Evolutionary conservation across 805 yeast species (phyloP), one percentile per base, ranked within the genome.

Genomic region (Middelhovenomyces tepae): DNA sequence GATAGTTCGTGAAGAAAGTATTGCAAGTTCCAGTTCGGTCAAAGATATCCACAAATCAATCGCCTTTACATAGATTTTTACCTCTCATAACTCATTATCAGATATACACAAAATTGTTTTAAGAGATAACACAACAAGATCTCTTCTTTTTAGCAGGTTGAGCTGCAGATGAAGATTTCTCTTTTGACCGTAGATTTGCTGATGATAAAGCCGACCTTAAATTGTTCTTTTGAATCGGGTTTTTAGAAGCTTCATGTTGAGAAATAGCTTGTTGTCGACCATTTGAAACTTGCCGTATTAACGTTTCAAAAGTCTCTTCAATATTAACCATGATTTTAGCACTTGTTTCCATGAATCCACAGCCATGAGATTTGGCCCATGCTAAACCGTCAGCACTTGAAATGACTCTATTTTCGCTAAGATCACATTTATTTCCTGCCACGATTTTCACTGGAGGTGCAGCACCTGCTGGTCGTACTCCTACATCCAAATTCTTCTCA

Each of bases 261-360:
- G n/a, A n/a, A n/a, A n/a, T n/a, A n/a, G n/a, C n/a, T n/a, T n/a
- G n/a, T n/a, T n/a, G n/a, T n/a, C 39, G 32, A 50, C 56, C 42
- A 59, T 68, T 34, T 6, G 38, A 45, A 10, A 78, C 73, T 31
- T 67, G 64, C 17, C 85, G 67, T 10, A 78, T 82, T 43, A 80
- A 54, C 23, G 72, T 74, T 45, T 67, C 74, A 51, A 80, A 80
- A 1, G 85, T 77, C 49, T 75, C 80, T 50, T 80, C 89, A 26
- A 86, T 93, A 47, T 86, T 83, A 48, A 79, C 75, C 46, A 83
- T 78, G 48, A 79, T 81, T 55, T 84, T 84, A 11, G 95, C 95
- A 31, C 85, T 74, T 4, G 95, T 85, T 58, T 86, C 96, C 56
- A 84, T 69, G 54, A 85, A 86, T 25, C 82, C 83, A 37, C 78